phyloP scores from a whole-genome alignment of 2,329 filamentous ascomycete species.

The Drechslera avenae region DNA sequence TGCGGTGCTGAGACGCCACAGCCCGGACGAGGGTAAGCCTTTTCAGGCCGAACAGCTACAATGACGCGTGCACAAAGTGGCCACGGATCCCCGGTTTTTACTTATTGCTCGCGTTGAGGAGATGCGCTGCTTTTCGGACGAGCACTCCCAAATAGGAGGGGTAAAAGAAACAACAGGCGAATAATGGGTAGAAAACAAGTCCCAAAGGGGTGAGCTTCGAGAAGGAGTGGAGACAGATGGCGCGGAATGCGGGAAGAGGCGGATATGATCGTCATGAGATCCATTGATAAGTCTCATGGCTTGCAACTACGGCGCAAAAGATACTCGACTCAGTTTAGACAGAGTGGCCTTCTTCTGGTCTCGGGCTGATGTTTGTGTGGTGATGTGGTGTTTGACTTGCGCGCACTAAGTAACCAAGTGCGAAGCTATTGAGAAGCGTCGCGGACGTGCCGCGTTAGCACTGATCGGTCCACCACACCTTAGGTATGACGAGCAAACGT shows the following conservation, averaged over 20 bases:
- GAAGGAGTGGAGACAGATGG: conserved; percentile 6
- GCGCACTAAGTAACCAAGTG: background rate
- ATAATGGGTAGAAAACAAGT: background rate
- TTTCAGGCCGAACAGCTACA: too few species aligned
- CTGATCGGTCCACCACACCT: conserved; percentile 1
- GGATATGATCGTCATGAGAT: conserved; percentile 3
- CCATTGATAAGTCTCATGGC: background rate
- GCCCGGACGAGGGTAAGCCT: too few species aligned
- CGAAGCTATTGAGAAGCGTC: conserved; percentile 1
- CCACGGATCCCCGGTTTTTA: too few species aligned
- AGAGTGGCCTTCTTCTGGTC: background rate
- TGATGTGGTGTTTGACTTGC: conserved; percentile 2
- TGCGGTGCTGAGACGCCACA: too few species aligned
- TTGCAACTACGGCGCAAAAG: background rate
- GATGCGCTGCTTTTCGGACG: too few species aligned
- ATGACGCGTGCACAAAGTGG: too few species aligned
- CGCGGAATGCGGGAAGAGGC: conserved; percentile 1
- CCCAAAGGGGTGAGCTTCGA: conserved; percentile 7
- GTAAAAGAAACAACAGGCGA: background rate
- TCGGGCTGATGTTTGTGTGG: background rate
- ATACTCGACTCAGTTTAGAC: background rate
- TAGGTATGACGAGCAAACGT: background rate
- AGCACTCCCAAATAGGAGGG: too few species aligned
- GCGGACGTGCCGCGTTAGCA: background rate
- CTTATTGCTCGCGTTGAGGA: too few species aligned